These are phyloP conservation scores for Sonneratia alba DNA, from an alignment of 345 rosid genomes.

Conservation along the genomic window DNA sequence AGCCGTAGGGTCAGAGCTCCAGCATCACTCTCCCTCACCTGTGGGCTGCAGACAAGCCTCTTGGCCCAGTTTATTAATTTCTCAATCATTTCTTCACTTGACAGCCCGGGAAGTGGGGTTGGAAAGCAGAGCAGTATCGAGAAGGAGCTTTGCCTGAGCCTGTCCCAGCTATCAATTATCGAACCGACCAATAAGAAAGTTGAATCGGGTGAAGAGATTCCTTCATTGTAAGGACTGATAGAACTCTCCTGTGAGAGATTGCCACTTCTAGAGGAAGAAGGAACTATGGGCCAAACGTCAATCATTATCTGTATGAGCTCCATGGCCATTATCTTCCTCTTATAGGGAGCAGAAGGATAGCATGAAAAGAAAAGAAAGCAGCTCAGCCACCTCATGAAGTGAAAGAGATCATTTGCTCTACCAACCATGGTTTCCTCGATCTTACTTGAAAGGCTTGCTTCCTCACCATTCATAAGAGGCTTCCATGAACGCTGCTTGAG, in stretches of 20 bases:
- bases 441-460: conserved; percentile 16
- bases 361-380: conserved; percentile 74
- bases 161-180: conserved; percentile 95
- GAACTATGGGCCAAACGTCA: conserved; percentile 65
- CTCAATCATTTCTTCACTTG: conserved; percentile 57
- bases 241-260: conserved; percentile 32
- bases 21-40: conserved; percentile 98
- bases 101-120: conserved; percentile 85
- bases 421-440: conserved; percentile 24
- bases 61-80: conserved; percentile 72
- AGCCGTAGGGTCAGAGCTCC: conserved; percentile 80
- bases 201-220: conserved; percentile 60
- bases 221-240: conserved; percentile 55
- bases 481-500: conserved; percentile 63
- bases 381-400: conserved; percentile 85
- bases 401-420: conserved; percentile 65
- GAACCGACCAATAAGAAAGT: conserved; percentile 79
- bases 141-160: conserved; percentile 79
- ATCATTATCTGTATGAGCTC: conserved; percentile 78
- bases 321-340: conserved; percentile 91
- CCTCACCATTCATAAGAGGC: conserved; percentile 26
- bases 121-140: conserved; percentile 82
- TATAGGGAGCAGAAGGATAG: conserved; percentile 93
- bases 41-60: conserved; percentile 81
- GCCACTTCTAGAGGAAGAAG: conserved; percentile 26